phyloP scores from a whole-genome alignment of 139 green algal species.

The Bryopsis sp. region DNA sequence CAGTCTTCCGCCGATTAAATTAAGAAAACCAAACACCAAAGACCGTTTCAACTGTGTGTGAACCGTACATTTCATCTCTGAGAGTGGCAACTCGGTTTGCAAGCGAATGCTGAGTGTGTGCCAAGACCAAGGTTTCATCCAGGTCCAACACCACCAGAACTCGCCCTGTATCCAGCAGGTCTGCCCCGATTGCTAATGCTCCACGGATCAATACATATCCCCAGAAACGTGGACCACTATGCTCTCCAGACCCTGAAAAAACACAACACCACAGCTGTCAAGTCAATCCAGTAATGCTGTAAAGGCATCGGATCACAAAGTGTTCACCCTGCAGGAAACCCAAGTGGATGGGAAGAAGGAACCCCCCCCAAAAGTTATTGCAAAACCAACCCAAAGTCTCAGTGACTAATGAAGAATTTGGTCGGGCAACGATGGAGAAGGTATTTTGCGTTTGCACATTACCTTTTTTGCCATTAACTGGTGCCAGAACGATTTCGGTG shows the following conservation, averaged over 20 bases:
- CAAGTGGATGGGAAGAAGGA: too few species aligned
- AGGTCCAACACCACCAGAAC: conserved; percentile 76
- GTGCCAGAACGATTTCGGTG: conserved; percentile 6
- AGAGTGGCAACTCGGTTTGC: conserved; percentile 25
- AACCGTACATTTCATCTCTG: conserved; percentile 18
- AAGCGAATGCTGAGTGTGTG: conserved; percentile 40
- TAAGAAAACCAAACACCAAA: neutral
- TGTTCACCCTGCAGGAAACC: too few species aligned
- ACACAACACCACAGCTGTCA: neutral
- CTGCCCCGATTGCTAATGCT: conserved; percentile 25
- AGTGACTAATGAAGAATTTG: too few species aligned
- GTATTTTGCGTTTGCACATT: too few species aligned
- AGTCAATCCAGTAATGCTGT: neutral
- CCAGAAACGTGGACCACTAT: conserved; percentile 31
- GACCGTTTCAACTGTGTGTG: too few species aligned
- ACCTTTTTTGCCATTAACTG: neutral
- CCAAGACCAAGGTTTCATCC: conserved; percentile 77
- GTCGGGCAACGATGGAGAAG: too few species aligned
- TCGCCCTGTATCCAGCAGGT: conserved; percentile 40
- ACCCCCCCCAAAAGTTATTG: too few species aligned
- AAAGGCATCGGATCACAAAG: too few species aligned
- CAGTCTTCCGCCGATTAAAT: neutral
- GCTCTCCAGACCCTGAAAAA: neutral
- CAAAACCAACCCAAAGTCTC: too few species aligned
- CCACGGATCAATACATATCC: conserved; percentile 41